Evolutionary conservation across 768 basidiomycete species (phyloP).

Genomic region (Suillus cothurnatus): DNA sequence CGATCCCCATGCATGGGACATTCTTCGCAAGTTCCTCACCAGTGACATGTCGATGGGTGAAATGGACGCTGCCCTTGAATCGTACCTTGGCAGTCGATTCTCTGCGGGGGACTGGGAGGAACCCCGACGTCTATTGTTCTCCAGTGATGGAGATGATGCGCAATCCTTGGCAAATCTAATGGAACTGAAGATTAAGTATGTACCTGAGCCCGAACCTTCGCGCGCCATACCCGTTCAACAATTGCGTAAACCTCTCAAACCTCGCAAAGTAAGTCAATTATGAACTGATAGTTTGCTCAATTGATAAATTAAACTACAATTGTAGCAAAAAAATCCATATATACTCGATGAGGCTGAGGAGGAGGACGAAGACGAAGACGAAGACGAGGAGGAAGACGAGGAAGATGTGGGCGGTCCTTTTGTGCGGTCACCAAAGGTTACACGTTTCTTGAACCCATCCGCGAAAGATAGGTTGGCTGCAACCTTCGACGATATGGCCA

Average conservation of each 20-base stretch:
- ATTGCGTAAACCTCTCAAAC: neutral
- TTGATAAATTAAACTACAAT: too few relatives aligned
- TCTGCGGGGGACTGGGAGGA: neutral
- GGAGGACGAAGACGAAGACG: neutral
- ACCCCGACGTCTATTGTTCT: neutral
- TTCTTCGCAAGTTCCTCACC: neutral
- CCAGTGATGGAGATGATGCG: neutral
- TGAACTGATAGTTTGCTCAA: too few relatives aligned
- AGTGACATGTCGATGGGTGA: neutral
- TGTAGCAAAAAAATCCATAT: neutral
- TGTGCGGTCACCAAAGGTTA: too few relatives aligned
- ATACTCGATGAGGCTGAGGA: neutral
- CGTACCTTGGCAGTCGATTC: neutral
- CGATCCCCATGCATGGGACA: neutral
- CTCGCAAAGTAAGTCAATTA: too few relatives aligned
- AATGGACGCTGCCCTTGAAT: neutral
- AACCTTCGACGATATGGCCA: too few relatives aligned
- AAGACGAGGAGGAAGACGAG: too few relatives aligned
- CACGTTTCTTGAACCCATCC: too few relatives aligned
- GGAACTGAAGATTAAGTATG: neutral
- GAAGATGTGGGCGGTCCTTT: too few relatives aligned
- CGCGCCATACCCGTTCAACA: too few relatives aligned
- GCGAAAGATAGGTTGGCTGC: too few relatives aligned
- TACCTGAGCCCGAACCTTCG: neutral
- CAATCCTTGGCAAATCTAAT: neutral